Conservation (phyloP, 345 rosid genomes). For the Heritiera fomes region DNA sequence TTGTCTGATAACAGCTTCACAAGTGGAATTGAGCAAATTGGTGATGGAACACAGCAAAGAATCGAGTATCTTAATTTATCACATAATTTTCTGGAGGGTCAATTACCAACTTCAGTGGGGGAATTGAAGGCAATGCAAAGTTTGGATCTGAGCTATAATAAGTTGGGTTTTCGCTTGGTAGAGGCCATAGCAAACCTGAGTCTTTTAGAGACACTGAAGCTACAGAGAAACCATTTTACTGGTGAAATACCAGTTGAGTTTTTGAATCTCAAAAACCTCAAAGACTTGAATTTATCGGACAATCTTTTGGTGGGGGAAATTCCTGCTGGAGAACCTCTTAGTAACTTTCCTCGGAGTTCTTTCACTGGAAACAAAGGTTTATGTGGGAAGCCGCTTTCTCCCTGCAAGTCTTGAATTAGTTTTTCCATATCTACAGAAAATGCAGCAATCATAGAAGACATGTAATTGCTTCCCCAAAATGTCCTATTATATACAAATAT, state of each 20-base stretch:
- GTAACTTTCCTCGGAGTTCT: conserved; percentile 46
- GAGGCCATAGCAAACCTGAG: conserved; percentile 38
- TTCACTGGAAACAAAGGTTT: conserved; percentile 54
- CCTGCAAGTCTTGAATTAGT: conserved; percentile 33
- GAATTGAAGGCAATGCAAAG: conserved; percentile 27
- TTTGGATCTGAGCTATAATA: conserved; percentile 49
- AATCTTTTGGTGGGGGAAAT: conserved; percentile 55
- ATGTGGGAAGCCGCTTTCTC: conserved; percentile 58
- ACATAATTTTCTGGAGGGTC: conserved; percentile 26
- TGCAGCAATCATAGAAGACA: neutral
- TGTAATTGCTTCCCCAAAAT: neutral
- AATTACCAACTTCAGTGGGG: conserved; percentile 5
- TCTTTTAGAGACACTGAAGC: conserved; percentile 45
- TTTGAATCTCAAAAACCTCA: conserved; percentile 46
- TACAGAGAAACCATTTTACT: conserved; percentile 47
- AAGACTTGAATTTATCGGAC: conserved; percentile 49
- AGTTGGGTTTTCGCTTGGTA: conserved; percentile 38
- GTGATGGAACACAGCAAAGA: conserved; percentile 32
- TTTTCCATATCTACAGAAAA: neutral
- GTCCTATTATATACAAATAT: neutral
- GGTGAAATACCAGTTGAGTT: conserved; percentile 45
- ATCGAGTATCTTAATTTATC: conserved; percentile 49
- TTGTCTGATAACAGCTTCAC: conserved; percentile 50
- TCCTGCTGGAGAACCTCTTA: conserved; percentile 50
- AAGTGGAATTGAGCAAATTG: conserved; percentile 33